Percentiles rank a stretch among this genome's conserved stretches.
phyloP scores from a whole-genome alignment of 2,329 filamentous ascomycete genomes.

The Monosporascus ibericus region DNA sequence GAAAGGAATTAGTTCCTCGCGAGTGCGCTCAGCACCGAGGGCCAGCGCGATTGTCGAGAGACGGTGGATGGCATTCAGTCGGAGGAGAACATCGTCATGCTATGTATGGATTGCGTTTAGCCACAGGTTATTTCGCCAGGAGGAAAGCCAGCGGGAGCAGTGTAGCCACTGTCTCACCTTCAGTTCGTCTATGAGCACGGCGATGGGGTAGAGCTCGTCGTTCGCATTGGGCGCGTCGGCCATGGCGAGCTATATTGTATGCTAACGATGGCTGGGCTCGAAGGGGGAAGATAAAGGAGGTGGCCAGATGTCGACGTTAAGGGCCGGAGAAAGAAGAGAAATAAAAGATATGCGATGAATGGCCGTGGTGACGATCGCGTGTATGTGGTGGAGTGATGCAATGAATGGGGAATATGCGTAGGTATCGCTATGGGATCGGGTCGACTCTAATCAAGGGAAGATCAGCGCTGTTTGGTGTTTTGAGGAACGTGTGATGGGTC shows the following conservation, averaged over 20 bases:
- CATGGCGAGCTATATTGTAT: constrained; percentile 55
- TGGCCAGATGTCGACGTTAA: no score
- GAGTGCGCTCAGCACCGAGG: constrained; percentile 89
- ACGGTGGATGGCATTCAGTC: constrained; percentile 96
- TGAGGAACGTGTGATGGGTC: background rate
- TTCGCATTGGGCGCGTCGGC: constrained; percentile 82
- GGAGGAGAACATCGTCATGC: constrained; percentile 97
- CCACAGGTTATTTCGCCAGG: constrained; percentile 6
- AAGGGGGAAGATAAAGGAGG: no score
- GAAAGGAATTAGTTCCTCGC: constrained; percentile 98
- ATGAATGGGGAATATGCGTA: background rate
- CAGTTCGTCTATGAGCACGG: constrained; percentile 98
- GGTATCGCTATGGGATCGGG: background rate
- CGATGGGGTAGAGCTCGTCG: constrained; percentile 99
- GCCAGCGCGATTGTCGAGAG: constrained; percentile 97
- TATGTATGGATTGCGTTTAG: constrained; percentile 45
- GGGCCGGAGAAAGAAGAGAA: no score
- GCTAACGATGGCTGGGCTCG: background rate
- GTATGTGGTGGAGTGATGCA: background rate
- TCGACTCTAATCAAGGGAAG: background rate
- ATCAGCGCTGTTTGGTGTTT: background rate
- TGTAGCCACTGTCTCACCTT: constrained; percentile 59
- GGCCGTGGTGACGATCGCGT: background rate
- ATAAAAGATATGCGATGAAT: background rate
- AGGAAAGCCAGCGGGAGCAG: constrained; percentile 11